phyloP scores from a whole-genome alignment of 306 rosid species.

The Sindora glabra region DNA sequence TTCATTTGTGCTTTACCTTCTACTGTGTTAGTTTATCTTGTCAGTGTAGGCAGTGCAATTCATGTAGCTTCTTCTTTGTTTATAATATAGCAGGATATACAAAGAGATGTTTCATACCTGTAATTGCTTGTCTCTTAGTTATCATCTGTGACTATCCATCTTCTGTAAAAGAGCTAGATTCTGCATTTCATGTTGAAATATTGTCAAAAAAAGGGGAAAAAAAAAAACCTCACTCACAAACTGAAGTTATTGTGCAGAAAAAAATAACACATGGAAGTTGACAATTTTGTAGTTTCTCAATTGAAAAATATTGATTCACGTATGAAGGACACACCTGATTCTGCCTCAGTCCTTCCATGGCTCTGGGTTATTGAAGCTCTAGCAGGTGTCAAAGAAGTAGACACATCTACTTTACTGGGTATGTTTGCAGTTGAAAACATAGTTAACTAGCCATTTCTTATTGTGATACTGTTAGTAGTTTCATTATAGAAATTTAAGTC shows the following conservation, averaged over 20 bases:
- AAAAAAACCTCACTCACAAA: not conserved
- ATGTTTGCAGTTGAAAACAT: not conserved
- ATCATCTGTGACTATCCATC: too few species aligned
- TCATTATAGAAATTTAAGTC: not conserved
- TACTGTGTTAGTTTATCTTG: too few species aligned
- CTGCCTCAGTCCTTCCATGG: slow-evolving; percentile 42
- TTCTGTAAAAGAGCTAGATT: not conserved
- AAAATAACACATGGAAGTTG: not conserved
- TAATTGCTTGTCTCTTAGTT: too few species aligned
- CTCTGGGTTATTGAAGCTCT: slow-evolving; percentile 67
- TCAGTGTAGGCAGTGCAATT: too few species aligned
- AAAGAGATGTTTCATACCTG: too few species aligned
- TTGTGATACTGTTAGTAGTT: not conserved
- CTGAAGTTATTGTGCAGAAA: not conserved
- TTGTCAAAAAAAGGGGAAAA: not conserved
- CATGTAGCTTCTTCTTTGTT: too few species aligned
- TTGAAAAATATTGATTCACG: not conserved
- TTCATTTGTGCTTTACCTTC: too few species aligned
- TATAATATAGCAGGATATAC: too few species aligned
- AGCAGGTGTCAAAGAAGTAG: slow-evolving; percentile 30
- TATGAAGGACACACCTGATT: slow-evolving; percentile 30
- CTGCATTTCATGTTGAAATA: too few species aligned
- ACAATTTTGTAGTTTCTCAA: slow-evolving; percentile 2
- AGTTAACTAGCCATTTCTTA: not conserved
- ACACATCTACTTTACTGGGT: slow-evolving; percentile 37